Percentiles rank a stretch among this genome's conserved stretches.
phyloP scores from a whole-genome alignment of 2,329 filamentous ascomycete genomes.

The Bertia moriformis region DNA sequence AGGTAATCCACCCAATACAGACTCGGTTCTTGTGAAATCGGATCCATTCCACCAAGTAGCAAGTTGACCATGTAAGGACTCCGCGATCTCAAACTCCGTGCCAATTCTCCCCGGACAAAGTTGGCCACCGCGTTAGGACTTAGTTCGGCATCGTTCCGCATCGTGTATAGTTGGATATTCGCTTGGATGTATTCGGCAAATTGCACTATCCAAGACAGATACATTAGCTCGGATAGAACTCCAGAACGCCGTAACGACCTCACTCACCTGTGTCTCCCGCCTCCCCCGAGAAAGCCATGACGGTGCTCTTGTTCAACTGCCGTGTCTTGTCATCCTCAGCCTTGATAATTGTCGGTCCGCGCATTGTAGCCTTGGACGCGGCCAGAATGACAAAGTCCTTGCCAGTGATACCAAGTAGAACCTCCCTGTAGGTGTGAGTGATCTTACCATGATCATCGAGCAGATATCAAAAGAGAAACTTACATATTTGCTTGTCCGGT shows the following conservation, averaged over 20 bases:
- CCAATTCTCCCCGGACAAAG: slow-evolving; percentile 89
- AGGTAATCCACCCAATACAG: slow-evolving; percentile 98
- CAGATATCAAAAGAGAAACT: not conserved
- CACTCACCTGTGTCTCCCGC: slow-evolving; percentile 80
- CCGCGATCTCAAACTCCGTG: slow-evolving; percentile 74
- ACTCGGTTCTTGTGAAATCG: slow-evolving; percentile 77
- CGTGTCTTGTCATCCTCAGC: slow-evolving; percentile 92
- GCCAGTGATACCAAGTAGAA: slow-evolving; percentile 92
- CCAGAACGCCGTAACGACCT: no score
- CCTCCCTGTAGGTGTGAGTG: slow-evolving; percentile 64
- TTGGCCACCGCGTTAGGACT: slow-evolving; percentile 77
- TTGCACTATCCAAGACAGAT: slow-evolving; percentile 56
- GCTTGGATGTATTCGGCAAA: slow-evolving; percentile 99
- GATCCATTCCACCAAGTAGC: slow-evolving; percentile 82
- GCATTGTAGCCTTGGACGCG: slow-evolving; percentile 95
- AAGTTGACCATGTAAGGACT: slow-evolving; percentile 96
- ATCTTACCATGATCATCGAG: not conserved
- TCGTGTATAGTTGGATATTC: slow-evolving; percentile 94
- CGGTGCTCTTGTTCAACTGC: slow-evolving; percentile 76
- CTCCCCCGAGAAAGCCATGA: slow-evolving; percentile 92
- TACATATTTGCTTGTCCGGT: no score
- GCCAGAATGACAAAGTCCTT: slow-evolving; percentile 98
- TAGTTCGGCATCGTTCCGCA: slow-evolving; percentile 90
- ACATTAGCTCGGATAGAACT: slow-evolving; percentile 8
- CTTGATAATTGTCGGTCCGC: slow-evolving; percentile 92